Conservation (phyloP, 1,284 basidiomycete species). For the Cystobasidiaceae sp. region DNA sequence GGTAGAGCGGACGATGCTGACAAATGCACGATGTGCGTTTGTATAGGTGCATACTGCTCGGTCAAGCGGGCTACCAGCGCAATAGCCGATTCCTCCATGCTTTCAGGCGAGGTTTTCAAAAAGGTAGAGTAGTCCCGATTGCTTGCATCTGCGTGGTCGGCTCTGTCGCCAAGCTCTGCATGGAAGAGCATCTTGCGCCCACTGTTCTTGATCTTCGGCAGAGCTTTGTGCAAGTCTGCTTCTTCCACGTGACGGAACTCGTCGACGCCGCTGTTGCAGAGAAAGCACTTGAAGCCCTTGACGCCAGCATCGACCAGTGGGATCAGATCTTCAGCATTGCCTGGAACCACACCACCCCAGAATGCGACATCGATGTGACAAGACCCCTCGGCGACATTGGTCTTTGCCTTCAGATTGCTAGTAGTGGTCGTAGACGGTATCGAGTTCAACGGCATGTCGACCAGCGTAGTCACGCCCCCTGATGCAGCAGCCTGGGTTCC, state of each 20-base stretch:
- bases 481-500: slow-evolving; percentile 80
- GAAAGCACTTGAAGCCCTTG: slow-evolving; percentile 91
- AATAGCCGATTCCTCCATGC: slow-evolving; percentile 63
- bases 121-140: slow-evolving; percentile 70
- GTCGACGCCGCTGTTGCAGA: slow-evolving; percentile 88
- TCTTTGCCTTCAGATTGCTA: slow-evolving; percentile 64
- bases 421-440: slow-evolving; percentile 88
- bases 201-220: slow-evolving; percentile 65
- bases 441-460: slow-evolving; percentile 94
- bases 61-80: slow-evolving; percentile 62
- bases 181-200: slow-evolving; percentile 74
- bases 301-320: slow-evolving; percentile 70
- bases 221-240: slow-evolving; percentile 62
- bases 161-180: slow-evolving; percentile 66
- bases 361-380: slow-evolving; percentile 82
- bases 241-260: slow-evolving; percentile 82
- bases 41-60: slow-evolving; percentile 60
- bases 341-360: slow-evolving; percentile 90
- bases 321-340: slow-evolving; percentile 66
- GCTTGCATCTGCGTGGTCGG: background rate
- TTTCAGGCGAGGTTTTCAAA: slow-evolving; percentile 70
- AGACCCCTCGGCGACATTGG: slow-evolving; percentile 62
- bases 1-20: slow-evolving; percentile 76
- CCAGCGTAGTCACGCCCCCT: slow-evolving; percentile 82
- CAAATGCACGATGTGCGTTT: slow-evolving; percentile 88